A percentile compares a stretch with the other conserved stretches of the same genome.
Conservation (phyloP, 345 rosid genomes). For the Eucalyptus sp. region DNA sequence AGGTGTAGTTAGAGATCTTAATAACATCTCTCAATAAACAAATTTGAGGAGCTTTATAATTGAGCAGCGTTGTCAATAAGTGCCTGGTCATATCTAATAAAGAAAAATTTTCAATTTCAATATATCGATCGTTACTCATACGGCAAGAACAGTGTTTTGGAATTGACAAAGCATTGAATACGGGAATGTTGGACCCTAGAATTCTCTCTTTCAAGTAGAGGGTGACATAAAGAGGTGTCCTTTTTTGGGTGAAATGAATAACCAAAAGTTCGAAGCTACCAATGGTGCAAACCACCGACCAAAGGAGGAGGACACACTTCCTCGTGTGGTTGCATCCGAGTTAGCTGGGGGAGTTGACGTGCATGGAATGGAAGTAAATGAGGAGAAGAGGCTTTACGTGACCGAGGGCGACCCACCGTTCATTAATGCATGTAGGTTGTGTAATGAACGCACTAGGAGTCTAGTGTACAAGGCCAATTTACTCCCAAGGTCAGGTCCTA, state of each 20-base stretch:
- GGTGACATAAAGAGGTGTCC: not conserved
- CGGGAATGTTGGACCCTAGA: not conserved
- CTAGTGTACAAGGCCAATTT: not conserved
- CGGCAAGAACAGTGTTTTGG: not conserved
- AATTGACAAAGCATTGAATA: not conserved
- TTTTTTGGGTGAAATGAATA: not conserved
- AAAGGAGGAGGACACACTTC: not conserved
- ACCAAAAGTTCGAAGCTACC: not conserved
- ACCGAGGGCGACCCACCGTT: not conserved
- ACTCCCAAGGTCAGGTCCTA: not conserved
- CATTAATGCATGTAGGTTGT: not conserved
- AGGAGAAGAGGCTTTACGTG: not conserved
- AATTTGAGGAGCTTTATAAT: not conserved
- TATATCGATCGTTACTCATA: not conserved
- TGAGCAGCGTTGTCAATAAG: not conserved
- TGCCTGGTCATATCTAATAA: not conserved
- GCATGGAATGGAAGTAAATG: not conserved
- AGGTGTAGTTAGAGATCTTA: not conserved
- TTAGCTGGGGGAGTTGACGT: not conserved
- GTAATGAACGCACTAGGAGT: not conserved
- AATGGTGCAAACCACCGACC: not conserved
- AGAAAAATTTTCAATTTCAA: not conserved
- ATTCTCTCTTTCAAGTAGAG: not conserved
- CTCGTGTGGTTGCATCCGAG: not conserved
- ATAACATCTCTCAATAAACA: not conserved